Conservation (phyloP, 352 stramenopile species). For the Pythium volutum region DNA sequence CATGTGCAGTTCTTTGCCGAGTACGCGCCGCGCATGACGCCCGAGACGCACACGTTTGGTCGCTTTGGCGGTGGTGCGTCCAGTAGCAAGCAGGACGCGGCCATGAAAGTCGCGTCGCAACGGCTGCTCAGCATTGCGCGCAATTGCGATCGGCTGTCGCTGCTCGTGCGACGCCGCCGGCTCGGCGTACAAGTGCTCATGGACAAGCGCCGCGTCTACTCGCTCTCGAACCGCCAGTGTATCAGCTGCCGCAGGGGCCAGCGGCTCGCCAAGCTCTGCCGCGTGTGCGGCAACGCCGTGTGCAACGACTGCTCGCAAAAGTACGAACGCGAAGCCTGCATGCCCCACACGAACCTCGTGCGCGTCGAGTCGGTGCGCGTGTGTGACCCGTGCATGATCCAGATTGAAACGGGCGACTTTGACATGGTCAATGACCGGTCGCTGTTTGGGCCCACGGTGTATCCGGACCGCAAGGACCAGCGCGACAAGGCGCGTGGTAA, state of each 20-base stretch:
- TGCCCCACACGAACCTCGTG: not conserved
- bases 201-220: slow-evolving; percentile 27
- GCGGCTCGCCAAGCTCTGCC: slow-evolving; percentile 41
- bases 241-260: slow-evolving; percentile 49
- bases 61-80: not conserved
- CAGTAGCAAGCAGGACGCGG: not conserved
- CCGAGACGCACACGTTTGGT: not conserved
- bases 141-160: slow-evolving; percentile 27
- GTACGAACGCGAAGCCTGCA: slow-evolving; percentile 20
- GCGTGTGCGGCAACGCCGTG: slow-evolving; percentile 56
- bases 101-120: not conserved
- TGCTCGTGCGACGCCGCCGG: slow-evolving; percentile 50
- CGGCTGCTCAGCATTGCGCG: slow-evolving; percentile 8
- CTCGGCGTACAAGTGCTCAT: slow-evolving; percentile 56
- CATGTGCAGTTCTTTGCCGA: slow-evolving; percentile 21
- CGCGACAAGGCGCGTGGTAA: not conserved
- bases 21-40: not conserved
- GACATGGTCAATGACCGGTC: slow-evolving; percentile 13
- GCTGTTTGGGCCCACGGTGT: not conserved
- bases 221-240: slow-evolving; percentile 39
- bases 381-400: slow-evolving; percentile 52
- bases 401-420: slow-evolving; percentile 54
- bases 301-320: slow-evolving; percentile 42
- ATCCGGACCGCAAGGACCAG: not conserved
- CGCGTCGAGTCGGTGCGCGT: slow-evolving; percentile 34